Evolutionary conservation across 2,329 filamentous ascomycete genomes (phyloP).

Genomic region (Thielaviopsis cerberus): DNA sequence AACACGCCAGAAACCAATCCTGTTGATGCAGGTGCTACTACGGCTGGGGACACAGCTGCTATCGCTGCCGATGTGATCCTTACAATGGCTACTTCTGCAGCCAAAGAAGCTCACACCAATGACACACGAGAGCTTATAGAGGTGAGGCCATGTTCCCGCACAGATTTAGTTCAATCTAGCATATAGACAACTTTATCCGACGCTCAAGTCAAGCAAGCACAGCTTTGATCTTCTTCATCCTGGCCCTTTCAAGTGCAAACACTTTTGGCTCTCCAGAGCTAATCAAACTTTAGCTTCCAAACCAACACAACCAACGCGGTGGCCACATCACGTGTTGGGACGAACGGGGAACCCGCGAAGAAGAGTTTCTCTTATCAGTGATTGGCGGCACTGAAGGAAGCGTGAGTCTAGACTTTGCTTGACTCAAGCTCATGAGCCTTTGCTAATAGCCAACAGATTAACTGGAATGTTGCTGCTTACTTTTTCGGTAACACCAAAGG

Average conservation of each 20-base stretch:
- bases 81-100: background rate
- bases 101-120: background rate
- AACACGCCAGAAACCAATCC: background rate
- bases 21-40: background rate
- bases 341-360: conserved; percentile 7
- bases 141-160: background rate
- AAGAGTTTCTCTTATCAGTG: conserved; percentile 9
- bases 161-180: too few relatives aligned
- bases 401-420: background rate
- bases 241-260: background rate
- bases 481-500: conserved; percentile 27
- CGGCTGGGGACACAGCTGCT: background rate
- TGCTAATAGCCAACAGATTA: conserved; percentile 29
- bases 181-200: too few relatives aligned
- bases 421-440: background rate
- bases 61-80: background rate
- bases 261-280: background rate
- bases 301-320: conserved; percentile 3
- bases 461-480: conserved; percentile 29
- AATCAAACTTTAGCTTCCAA: background rate
- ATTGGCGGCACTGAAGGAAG: conserved; percentile 11
- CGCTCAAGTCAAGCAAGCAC: background rate
- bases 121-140: background rate
- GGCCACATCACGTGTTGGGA: conserved; percentile 12
- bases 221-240: background rate